Percentiles rank a stretch among this genome's conserved stretches.
Evolutionary conservation across 1,139 yeast species (phyloP).

Genomic region (Williopsis jadinii): DNA sequence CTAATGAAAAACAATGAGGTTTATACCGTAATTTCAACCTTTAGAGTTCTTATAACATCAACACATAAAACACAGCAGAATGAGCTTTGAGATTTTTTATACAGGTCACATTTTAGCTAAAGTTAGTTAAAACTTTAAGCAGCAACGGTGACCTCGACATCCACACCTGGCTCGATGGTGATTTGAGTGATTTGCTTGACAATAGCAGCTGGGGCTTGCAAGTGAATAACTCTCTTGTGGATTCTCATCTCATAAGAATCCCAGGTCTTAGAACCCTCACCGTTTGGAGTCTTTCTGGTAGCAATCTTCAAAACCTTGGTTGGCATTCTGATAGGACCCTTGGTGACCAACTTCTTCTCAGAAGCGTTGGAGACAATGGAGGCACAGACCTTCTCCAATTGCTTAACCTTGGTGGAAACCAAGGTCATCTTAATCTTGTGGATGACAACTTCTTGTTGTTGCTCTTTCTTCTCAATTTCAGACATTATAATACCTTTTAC

Average conservation of each 20-base stretch:
- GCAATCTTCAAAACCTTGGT: slow-evolving; percentile 97
- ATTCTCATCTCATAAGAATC: slow-evolving; percentile 99
- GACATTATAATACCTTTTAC: slow-evolving; percentile 54
- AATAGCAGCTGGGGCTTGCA: slow-evolving; percentile 92
- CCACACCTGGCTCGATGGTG: slow-evolving; percentile 79
- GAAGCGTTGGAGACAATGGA: slow-evolving; percentile 88
- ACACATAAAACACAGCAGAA: slow-evolving; percentile 1
- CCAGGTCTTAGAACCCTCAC: slow-evolving; percentile 99
- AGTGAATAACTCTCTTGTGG: slow-evolving; percentile 99
- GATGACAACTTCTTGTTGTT: slow-evolving; percentile 76
- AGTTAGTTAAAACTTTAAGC: slow-evolving; percentile 13
- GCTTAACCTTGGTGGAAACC: slow-evolving; percentile 98
- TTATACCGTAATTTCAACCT: slow-evolving; percentile 5
- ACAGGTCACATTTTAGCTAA: not conserved
- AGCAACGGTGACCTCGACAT: slow-evolving; percentile 47
- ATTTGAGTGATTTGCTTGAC: slow-evolving; percentile 96
- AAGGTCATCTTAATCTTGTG: slow-evolving; percentile 99
- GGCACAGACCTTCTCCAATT: slow-evolving; percentile 88
- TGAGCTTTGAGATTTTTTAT: not conserved
- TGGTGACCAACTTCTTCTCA: slow-evolving; percentile 74
- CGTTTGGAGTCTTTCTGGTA: slow-evolving; percentile 99
- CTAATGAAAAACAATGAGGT: slow-evolving; percentile 5
- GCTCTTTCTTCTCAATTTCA: slow-evolving; percentile 82
- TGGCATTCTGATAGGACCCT: slow-evolving; percentile 99
- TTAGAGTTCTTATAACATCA: not conserved